Percentiles rank a stretch among this genome's conserved stretches.
phyloP scores from a whole-genome alignment of 257 asterid species.

The Penstemon eatonii region DNA sequence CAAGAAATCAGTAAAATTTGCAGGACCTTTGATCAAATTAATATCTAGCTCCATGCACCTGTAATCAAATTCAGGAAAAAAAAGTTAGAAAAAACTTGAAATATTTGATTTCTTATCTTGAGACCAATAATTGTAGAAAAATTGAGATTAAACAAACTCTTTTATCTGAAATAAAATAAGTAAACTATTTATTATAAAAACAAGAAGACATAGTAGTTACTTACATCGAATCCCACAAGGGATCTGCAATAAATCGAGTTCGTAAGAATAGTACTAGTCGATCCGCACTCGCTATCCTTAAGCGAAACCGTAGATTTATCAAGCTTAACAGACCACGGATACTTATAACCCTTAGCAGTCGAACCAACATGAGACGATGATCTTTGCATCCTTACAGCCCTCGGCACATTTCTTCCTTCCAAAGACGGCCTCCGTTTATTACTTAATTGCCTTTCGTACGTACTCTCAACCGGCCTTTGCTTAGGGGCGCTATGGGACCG shows the following conservation, averaged over 20 bases:
- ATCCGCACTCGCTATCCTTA: slow-evolving; percentile 84
- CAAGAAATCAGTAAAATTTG: no score
- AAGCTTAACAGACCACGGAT: slow-evolving; percentile 86
- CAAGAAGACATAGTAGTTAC: no score
- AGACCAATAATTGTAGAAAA: no score
- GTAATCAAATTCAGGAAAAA: no score
- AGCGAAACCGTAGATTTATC: slow-evolving; percentile 67
- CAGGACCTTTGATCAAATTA: no score
- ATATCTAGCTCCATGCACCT: no score
- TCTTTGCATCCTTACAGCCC: slow-evolving; percentile 70
- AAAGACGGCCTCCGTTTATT: slow-evolving; percentile 56
- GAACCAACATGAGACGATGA: slow-evolving; percentile 42
- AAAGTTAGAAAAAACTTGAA: no score
- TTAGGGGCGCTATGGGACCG: slow-evolving; percentile 89
- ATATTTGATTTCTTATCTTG: no score
- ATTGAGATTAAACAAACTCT: no score
- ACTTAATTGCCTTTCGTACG: background rate
- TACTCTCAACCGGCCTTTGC: slow-evolving; percentile 64
- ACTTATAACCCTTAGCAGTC: slow-evolving; percentile 52
- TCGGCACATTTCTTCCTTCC: slow-evolving; percentile 58
- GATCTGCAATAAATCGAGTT: slow-evolving; percentile 68
- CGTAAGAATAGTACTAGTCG: slow-evolving; percentile 63
- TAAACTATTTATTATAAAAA: no score
- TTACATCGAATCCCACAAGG: slow-evolving; percentile 42
- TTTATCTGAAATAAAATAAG: no score